Evolutionary conservation across 2,329 filamentous ascomycete species (phyloP), one percentile per base, ranked within the genome.

Genomic region (Fusarium luffae): DNA sequence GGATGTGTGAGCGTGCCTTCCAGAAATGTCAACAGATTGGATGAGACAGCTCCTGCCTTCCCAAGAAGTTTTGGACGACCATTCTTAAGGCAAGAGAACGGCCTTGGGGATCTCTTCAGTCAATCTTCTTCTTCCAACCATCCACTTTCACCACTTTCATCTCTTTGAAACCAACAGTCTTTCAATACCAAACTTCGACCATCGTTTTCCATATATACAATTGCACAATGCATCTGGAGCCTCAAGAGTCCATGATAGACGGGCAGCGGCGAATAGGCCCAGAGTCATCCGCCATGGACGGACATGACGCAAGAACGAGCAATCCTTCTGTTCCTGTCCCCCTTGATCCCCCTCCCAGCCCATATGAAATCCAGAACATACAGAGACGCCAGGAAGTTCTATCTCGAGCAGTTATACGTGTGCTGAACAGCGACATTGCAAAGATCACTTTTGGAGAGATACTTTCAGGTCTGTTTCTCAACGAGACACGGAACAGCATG

Each of bases 1-100:
- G 5, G 67, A 70, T n/a, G 34, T n/a, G 40, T 70, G 54, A 70
- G 21, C 18, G 11, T n/a, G 23, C 25, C 32, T 37, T 37, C 34
- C 10, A 4, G 18, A n/a, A 11, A 11, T 37, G 34, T 37, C 34
- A 37, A n/a, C 34, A 37, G 12, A 37, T 37, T 37, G 34, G 10
- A 37, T 4, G 10, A 37, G 34, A 37, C 18, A 37, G 18, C 34
- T 37, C 34, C 2, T 37, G 34, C 18, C 34, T 12, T 12, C 18
- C 34, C 5, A 37, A n/a, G 34, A 37, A 37, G 34, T 4, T n/a
- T n/a, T 37, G 34, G 34, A n/a, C 18, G 34, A n/a, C 34, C 34
- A 37, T 37, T 37, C 10, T n/a, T 12, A 37, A 37, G 34, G 34
- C 18, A 37, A 37, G 2, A 1, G 34, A 37, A n/a, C n/a, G 5